Conservation (phyloP, 495 filamentous ascomycete genomes). For the Clohesyomyces aquaticus region DNA sequence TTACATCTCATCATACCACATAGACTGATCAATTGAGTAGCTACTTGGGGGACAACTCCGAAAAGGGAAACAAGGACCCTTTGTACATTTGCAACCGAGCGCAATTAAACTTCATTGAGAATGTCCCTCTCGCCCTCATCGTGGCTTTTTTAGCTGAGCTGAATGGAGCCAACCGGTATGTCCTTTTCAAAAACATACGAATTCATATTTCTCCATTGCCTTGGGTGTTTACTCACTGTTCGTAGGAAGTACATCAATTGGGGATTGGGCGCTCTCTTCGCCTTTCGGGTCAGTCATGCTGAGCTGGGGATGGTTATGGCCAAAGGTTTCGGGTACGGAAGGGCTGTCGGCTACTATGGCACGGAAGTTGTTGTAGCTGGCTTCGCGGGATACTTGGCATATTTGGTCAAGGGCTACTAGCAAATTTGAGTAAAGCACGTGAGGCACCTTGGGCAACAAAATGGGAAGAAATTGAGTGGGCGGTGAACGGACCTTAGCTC, state of each 20-base stretch:
- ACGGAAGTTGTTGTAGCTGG: conserved; percentile 50
- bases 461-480: no score
- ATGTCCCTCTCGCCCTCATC: conserved; percentile 49
- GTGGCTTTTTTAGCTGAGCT: conserved; percentile 49
- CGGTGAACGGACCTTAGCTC: no score
- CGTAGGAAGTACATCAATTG: conserved; percentile 40
- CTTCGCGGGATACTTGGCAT: no score
- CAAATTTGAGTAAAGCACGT: conserved; percentile 36
- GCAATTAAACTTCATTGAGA: conserved; percentile 53
- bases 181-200: neutral
- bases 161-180: conserved; percentile 50
- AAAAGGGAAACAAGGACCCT: conserved; percentile 27
- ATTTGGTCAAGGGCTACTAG: conserved; percentile 51
- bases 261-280: conserved; percentile 46
- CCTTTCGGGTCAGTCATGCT: conserved; percentile 48
- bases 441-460: no score
- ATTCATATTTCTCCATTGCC: neutral
- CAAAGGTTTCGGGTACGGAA: conserved; percentile 43
- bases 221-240: neutral
- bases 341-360: conserved; percentile 48
- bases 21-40: conserved; percentile 16
- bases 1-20: neutral
- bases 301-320: conserved; percentile 48
- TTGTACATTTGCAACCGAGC: conserved; percentile 44
- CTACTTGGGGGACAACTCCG: conserved; percentile 23